Percentiles rank a stretch among this genome's conserved stretches.
phyloP scores from a whole-genome alignment of 495 filamentous ascomycete genomes.

The Penicillium egyptiacum region DNA sequence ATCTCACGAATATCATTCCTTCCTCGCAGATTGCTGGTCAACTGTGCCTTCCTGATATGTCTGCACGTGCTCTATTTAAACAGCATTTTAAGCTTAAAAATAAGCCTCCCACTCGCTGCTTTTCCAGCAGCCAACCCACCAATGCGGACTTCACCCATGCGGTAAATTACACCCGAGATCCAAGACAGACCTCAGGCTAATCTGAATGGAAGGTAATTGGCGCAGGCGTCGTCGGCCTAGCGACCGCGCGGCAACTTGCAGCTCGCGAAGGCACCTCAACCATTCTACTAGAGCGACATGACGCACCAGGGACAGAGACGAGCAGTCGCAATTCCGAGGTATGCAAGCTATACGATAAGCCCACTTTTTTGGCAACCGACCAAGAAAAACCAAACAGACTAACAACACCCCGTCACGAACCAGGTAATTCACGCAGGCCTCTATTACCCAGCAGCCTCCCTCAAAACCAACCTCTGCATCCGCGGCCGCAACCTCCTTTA shows the following conservation, averaged over 20 bases:
- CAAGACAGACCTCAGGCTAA: slow-evolving; percentile 11
- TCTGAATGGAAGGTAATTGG: slow-evolving; percentile 66
- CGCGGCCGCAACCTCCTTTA: slow-evolving; percentile 75
- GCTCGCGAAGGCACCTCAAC: slow-evolving; percentile 61
- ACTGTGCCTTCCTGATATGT: slow-evolving; percentile 16
- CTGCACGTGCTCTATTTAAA: slow-evolving; percentile 17
- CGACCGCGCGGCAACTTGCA: slow-evolving; percentile 78
- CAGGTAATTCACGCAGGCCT: slow-evolving; percentile 94
- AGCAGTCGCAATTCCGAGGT: slow-evolving; percentile 91
- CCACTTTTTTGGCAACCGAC: neutral
- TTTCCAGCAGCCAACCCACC: slow-evolving; percentile 37
- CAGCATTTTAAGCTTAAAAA: slow-evolving; percentile 1
- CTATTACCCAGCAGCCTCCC: slow-evolving; percentile 75
- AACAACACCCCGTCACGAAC: neutral
- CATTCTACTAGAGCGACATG: slow-evolving; percentile 80
- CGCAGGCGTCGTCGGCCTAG: slow-evolving; percentile 86
- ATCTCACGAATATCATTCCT: neutral
- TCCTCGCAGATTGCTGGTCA: slow-evolving; percentile 7
- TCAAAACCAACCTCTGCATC: slow-evolving; percentile 86
- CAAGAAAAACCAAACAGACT: neutral
- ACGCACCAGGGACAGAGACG: slow-evolving; percentile 80
- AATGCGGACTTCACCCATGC: slow-evolving; percentile 81
- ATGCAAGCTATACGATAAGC: neutral
- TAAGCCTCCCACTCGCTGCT: slow-evolving; percentile 30
- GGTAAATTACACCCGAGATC: slow-evolving; percentile 40